Conservation (phyloP, 1,139 yeast genomes). For the Yamadazyma jaroonii region DNA sequence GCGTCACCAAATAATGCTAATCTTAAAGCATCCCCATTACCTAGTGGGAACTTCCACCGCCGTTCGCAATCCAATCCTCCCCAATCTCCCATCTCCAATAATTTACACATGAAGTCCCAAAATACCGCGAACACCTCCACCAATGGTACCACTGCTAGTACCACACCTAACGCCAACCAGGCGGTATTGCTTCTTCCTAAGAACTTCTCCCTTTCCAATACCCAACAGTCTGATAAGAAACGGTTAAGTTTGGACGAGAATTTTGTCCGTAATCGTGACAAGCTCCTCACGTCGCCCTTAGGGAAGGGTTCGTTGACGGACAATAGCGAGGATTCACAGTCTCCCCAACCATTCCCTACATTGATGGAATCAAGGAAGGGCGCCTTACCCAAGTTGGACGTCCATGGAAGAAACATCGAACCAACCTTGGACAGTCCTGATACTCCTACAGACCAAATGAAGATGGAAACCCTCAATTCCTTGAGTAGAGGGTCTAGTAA, state of each 20-base stretch:
- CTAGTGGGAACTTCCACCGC: constrained; percentile 22
- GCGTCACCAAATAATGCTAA: constrained; percentile 23
- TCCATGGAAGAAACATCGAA: constrained; percentile 5
- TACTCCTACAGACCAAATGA: constrained; percentile 1
- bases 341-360: constrained; percentile 10
- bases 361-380: constrained; percentile 1
- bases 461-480: too few species aligned
- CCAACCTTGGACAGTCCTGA: constrained; percentile 5
- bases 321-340: constrained; percentile 8
- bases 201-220: constrained; percentile 32
- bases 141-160: constrained; percentile 4
- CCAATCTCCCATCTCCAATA: constrained; percentile 22
- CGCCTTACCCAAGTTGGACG: constrained; percentile 11
- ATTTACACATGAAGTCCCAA: constrained; percentile 18
- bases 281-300: constrained; percentile 12
- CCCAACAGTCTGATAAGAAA: constrained; percentile 18
- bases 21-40: constrained; percentile 13
- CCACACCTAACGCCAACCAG: constrained; percentile 21
- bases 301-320: constrained; percentile 18
- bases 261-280: constrained; percentile 16
- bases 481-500: neutral
- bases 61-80: constrained; percentile 37
- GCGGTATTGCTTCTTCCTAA: constrained; percentile 46
- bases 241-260: constrained; percentile 31
- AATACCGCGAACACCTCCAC: constrained; percentile 14